Percentiles rank a stretch among this genome's conserved stretches.
Conservation (phyloP, 176 grass and related monocot species). For the Areca catechu region DNA sequence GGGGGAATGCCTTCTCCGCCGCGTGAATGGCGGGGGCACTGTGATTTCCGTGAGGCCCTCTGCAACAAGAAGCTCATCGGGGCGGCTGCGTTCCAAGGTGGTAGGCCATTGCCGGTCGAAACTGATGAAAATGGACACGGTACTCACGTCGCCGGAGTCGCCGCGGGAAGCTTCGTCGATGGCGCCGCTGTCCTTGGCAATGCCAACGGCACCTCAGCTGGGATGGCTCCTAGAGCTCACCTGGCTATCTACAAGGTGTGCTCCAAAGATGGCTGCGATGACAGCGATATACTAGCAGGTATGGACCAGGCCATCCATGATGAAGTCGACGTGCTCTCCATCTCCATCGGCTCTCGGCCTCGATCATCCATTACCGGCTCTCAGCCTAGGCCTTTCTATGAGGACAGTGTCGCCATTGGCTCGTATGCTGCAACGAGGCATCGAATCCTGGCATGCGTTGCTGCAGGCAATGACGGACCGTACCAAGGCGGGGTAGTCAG, state of each 20-base stretch:
- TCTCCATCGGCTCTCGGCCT: slow-evolving; percentile 36
- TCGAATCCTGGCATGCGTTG: too few species aligned
- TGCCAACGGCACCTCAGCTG: slow-evolving; percentile 68
- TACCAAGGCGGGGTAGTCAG: not conserved
- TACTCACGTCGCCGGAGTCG: slow-evolving; percentile 73
- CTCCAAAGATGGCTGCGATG: slow-evolving; percentile 26
- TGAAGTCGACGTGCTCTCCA: slow-evolving; percentile 47
- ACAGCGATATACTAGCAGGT: slow-evolving; percentile 35
- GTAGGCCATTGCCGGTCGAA: not conserved
- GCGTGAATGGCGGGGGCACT: slow-evolving; percentile 47
- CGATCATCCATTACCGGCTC: too few species aligned
- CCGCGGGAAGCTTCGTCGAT: slow-evolving; percentile 71
- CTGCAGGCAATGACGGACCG: too few species aligned
- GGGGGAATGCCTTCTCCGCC: slow-evolving; percentile 47
- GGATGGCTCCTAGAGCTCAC: slow-evolving; percentile 44
- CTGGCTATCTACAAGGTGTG: slow-evolving; percentile 63
- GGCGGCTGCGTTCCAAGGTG: slow-evolving; percentile 38
- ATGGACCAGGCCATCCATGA: slow-evolving; percentile 44
- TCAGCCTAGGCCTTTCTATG: too few species aligned
- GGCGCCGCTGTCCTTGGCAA: slow-evolving; percentile 64
- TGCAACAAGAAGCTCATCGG: slow-evolving; percentile 90
- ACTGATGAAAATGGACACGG: slow-evolving; percentile 65
- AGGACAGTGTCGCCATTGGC: too few species aligned
- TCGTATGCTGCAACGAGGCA: too few species aligned
- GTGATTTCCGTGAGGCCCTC: slow-evolving; percentile 29